Evolutionary conservation across 208 protist species (phyloP), one percentile per base, ranked within the genome.

Genomic region (Tetramitus jugosus): DNA sequence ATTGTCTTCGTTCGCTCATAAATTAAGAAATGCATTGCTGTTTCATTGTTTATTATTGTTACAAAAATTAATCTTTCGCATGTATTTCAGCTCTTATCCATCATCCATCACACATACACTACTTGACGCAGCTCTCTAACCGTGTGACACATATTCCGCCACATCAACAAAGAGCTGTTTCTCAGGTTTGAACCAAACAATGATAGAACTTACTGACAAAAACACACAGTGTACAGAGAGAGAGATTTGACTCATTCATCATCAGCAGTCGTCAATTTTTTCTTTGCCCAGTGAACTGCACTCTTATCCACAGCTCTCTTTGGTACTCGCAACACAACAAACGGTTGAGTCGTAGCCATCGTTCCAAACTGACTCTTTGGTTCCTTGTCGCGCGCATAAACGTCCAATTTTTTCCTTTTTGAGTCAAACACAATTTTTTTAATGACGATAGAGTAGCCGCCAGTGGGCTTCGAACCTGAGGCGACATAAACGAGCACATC

Each of bases 401-500:
- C 17, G 10, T 62, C 56, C 8, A 62, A 33, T 7, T 23, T 62
- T 31, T 6, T 26, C 29, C 17, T 31, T 26, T 62, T 31, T 33
- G 4, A 10, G 3, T 62, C 8, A 33, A n/a, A 23, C 20, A 26
- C 20, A 62, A 62, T 62, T 62, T 23, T 62, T 31, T 62, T 62
- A 31, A 23, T 3, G 3, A 31, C 4, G 29, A 62, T 31, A 31
- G 42, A 39, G 20, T 74, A 74, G 2, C 67, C 67, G n/a, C 67
- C 67, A 31, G 67, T 74, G 17, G 67, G 67, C 37, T 74, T 74
- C 3, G 29, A 14, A 29, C 67, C 67, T 17, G 67, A 74, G 3
- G 67, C 39, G 37, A 74, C 42, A 53, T 74, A 74, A 6, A 74
- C 2, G 13, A 74, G 37, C 3, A 74, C 26, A 33, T 74, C 20